phyloP scores from a whole-genome alignment of 176 grass and related monocot species.

The Oryza nivara region DNA sequence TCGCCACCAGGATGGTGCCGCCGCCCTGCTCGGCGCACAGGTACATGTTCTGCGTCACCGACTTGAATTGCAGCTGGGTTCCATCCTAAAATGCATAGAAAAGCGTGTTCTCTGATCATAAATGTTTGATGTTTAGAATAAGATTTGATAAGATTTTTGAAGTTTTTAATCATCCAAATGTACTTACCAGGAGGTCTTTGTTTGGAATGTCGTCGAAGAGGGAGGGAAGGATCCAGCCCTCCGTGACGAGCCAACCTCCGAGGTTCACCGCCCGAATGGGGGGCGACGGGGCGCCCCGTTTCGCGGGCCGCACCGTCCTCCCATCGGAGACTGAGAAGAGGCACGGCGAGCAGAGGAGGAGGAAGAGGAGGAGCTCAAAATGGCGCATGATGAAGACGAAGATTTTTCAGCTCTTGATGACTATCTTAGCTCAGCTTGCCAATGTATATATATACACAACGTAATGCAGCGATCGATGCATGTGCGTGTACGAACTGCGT shows the following conservation, averaged over 20 bases:
- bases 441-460: too few relatives aligned
- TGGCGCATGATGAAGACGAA: too few relatives aligned
- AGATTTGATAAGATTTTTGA: too few relatives aligned
- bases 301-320: not conserved
- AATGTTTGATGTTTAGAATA: too few relatives aligned
- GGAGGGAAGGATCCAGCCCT: slow-evolving; percentile 51
- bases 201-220: slow-evolving; percentile 54
- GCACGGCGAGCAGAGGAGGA: not conserved
- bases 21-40: slow-evolving; percentile 39
- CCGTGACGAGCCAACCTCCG: slow-evolving; percentile 51
- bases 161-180: too few relatives aligned
- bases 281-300: not conserved
- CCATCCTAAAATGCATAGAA: slow-evolving; percentile 38
- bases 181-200: slow-evolving; percentile 26
- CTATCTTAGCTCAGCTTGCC: too few relatives aligned
- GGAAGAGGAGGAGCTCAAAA: not conserved
- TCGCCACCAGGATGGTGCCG: slow-evolving; percentile 48
- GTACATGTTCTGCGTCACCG: slow-evolving; percentile 35
- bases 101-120: too few relatives aligned
- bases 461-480: too few relatives aligned
- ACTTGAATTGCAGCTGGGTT: slow-evolving; percentile 71
- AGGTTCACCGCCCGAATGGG: slow-evolving; percentile 43
- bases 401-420: too few relatives aligned
- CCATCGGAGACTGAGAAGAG: not conserved
- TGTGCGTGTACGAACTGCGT: too few relatives aligned